A percentile compares a stretch with the other conserved stretches of the same genome.
Conservation (phyloP, 225 moss, liverwort and hornwort genomes). For the Marchantia paleacea region DNA sequence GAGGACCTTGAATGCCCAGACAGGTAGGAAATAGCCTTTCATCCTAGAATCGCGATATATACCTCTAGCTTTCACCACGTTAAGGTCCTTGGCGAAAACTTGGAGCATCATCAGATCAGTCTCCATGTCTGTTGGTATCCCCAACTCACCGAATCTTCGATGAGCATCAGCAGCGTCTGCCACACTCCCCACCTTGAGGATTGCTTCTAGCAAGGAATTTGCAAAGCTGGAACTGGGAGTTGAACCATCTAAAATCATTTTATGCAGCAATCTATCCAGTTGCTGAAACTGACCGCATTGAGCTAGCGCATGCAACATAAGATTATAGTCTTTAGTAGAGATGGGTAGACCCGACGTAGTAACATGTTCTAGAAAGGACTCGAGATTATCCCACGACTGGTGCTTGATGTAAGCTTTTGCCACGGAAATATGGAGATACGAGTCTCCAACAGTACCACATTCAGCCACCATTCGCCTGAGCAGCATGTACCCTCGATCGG, state of each 20-base stretch:
- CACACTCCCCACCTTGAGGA: constrained; percentile 28
- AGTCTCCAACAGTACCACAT: constrained; percentile 27
- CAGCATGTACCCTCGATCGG: constrained; percentile 30
- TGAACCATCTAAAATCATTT: constrained; percentile 36
- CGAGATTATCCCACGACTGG: constrained; percentile 35
- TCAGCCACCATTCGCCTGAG: constrained; percentile 26
- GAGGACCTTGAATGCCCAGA: constrained; percentile 39
- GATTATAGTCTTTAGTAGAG: constrained; percentile 32
- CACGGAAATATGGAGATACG: constrained; percentile 34
- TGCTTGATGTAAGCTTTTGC: constrained; percentile 38
- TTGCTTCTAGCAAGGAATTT: constrained; percentile 27
- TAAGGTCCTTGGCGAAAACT: constrained; percentile 36
- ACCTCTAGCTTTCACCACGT: constrained; percentile 36
- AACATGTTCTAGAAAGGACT: constrained; percentile 21
- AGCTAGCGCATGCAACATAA: constrained; percentile 37
- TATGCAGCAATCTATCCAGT: constrained; percentile 26
- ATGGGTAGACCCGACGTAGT: constrained; percentile 16
- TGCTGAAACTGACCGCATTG: constrained; percentile 34
- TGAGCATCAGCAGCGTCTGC: constrained; percentile 34
- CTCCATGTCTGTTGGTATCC: constrained; percentile 37
- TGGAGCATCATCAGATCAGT: constrained; percentile 34
- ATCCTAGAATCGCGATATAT: constrained; percentile 40
- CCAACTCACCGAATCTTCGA: constrained; percentile 24
- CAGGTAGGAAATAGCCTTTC: constrained; percentile 35
- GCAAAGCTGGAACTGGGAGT: constrained; percentile 20